Conservation (phyloP, 192 early-diverging fungal species). For the Coemansia sp. region DNA sequence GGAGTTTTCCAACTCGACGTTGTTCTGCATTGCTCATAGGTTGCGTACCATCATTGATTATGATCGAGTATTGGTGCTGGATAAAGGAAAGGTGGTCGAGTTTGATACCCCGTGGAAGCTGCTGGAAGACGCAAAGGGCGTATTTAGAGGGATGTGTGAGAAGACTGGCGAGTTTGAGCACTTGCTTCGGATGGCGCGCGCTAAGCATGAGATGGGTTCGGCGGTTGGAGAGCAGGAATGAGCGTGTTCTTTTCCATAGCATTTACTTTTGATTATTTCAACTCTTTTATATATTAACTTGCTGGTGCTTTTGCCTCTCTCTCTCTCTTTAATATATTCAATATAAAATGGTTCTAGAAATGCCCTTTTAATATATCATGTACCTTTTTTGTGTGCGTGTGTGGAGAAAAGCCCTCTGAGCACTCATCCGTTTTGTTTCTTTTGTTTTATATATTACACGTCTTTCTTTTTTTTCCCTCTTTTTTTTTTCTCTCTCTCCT, state of each 20-base stretch:
- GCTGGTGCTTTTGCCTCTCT: no score
- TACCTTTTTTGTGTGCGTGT: no score
- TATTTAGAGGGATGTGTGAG: conserved; percentile 80
- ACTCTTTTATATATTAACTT: no score
- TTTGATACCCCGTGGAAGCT: conserved; percentile 78
- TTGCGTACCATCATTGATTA: conserved; percentile 83
- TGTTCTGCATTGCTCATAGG: conserved; percentile 93
- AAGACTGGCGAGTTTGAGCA: conserved; percentile 78
- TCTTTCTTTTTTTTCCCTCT: neutral
- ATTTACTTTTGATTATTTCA: no score
- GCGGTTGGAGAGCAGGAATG: no score
- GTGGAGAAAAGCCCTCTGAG: no score
- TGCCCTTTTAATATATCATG: no score
- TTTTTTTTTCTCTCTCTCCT: neutral
- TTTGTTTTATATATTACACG: neutral
- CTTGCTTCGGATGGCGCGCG: conserved; percentile 57
- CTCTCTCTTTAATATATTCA: no score
- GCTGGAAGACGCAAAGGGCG: conserved; percentile 59
- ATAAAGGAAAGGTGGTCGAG: conserved; percentile 75
- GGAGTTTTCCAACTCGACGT: conserved; percentile 68
- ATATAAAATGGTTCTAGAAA: no score
- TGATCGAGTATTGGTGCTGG: conserved; percentile 81
- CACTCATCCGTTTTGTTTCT: no score
- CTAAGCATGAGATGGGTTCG: no score
- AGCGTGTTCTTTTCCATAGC: no score